Conservation (phyloP, 2,329 filamentous ascomycete genomes). For the Kalmusia sp. region DNA sequence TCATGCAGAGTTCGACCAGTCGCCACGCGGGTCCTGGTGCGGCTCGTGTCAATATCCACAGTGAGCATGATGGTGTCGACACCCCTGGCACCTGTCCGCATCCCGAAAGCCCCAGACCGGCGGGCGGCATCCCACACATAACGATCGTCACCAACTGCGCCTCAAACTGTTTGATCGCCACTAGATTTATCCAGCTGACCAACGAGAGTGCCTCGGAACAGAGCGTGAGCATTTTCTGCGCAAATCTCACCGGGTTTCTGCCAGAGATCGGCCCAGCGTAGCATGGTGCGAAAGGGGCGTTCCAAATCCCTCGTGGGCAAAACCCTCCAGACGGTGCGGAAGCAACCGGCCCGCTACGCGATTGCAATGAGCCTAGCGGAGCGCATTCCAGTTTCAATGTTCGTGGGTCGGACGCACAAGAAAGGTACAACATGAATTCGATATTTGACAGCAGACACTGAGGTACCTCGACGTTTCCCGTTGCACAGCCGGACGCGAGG, state of each 20-base stretch:
- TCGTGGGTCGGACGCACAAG: slow-evolving; percentile 5
- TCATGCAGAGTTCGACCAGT: too few species aligned
- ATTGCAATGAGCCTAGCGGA: background rate
- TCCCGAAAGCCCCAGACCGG: background rate
- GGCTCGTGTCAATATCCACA: background rate
- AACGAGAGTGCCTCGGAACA: background rate
- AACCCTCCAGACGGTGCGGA: background rate
- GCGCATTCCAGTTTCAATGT: background rate
- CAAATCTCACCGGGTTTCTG: background rate
- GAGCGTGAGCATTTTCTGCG: background rate
- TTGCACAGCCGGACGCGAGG: background rate
- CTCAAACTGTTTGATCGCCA: slow-evolving; percentile 5
- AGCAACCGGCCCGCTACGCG: slow-evolving; percentile 10
- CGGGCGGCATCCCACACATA: background rate
- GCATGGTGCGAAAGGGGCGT: background rate
- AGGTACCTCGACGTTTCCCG: background rate
- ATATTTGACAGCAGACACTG: slow-evolving; percentile 15
- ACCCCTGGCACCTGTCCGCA: background rate
- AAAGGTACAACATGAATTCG: slow-evolving; percentile 12
- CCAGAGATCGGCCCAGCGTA: slow-evolving; percentile 1
- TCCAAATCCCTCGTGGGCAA: slow-evolving; percentile 2
- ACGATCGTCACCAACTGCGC: background rate
- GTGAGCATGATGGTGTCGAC: background rate
- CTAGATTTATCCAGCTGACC: slow-evolving; percentile 3
- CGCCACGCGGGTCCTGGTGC: background rate